These are phyloP conservation scores for Aspergillus brasiliensis DNA, from an alignment of 2,329 filamentous ascomycete genomes.

Conservation along the genomic window DNA sequence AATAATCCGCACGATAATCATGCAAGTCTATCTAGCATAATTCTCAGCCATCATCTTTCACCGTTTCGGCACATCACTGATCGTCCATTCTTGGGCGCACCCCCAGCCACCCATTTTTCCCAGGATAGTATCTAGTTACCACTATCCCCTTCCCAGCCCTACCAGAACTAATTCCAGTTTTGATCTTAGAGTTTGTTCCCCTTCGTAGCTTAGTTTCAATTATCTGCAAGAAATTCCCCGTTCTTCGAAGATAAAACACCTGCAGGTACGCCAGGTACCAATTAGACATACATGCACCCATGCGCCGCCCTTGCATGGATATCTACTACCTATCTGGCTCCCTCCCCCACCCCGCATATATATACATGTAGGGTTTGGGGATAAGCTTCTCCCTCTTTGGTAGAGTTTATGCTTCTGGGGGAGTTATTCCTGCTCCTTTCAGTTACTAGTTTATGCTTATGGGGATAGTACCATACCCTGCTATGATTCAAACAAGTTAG, in stretches of 20 bases:
- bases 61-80: background rate
- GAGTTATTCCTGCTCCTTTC: no score
- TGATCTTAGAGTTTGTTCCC: background rate
- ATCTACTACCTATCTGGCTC: background rate
- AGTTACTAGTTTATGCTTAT: background rate
- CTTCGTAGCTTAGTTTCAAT: background rate
- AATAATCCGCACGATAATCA: constrained; percentile 1
- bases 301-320: background rate
- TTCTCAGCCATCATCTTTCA: background rate
- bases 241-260: background rate
- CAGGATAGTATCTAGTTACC: background rate
- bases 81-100: background rate
- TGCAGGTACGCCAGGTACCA: constrained; percentile 2
- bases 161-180: background rate
- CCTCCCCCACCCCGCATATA: background rate
- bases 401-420: background rate
- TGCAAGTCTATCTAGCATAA: constrained; percentile 6
- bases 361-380: background rate
- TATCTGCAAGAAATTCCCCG: constrained; percentile 6
- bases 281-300: constrained; percentile 6
- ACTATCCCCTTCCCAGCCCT: background rate
- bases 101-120: background rate
- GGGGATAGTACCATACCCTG: background rate
- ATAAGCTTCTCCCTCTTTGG: background rate
- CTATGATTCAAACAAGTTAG: background rate